Evolutionary conservation across 805 yeast species (phyloP), one percentile per base, ranked within the genome.

Genomic region (Yarrowia osloensis): DNA sequence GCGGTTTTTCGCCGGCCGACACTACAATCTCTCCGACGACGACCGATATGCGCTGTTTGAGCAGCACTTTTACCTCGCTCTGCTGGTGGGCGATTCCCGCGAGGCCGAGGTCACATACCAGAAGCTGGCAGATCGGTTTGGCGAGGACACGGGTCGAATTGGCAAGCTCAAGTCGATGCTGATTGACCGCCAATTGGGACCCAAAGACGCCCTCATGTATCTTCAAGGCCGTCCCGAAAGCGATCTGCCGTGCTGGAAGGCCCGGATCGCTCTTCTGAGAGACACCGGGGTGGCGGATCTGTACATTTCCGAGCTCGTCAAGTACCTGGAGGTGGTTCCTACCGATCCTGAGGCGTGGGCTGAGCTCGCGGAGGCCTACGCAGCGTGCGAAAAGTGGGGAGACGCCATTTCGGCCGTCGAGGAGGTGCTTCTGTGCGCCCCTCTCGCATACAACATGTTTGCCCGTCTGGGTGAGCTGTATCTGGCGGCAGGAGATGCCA

Each of bases 261-360:
- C 81, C 31, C 75, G 74, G 44, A 68, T 74, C 54, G 75, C 73
- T 8, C 54, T 74, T 4, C 55, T 75, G 17, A 74, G 75, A 66
- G 68, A 71, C 31, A 68, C 68, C 11, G 75, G 73, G 4, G 70
- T 73, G 63, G 57, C 68, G 21, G 79, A 76, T 65, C 78, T 76
- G n/a, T 90, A 85, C 74, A 81, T 90, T 52, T 78, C 80, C 39
- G 83, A 82, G 65, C 80, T 93, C 71, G 78, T 80, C 12, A 82
- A 80, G 39, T 84, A 82, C 70, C 76, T 90, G 65, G 88, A 86
- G 66, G 77, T 82, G 62, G 86, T 84, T 71, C 97, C 98, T 0
- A 75, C 87, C 22, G 98, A 95, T 75, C 79, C 84, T 2, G 86
- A 88, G 70, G 79, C 89, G 1, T 91, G 96, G 97, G 81, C 86